Percentiles rank a stretch among this genome's conserved stretches.
Conservation (phyloP, 2,329 filamentous ascomycete species). For the Sporothrix schenckii region DNA sequence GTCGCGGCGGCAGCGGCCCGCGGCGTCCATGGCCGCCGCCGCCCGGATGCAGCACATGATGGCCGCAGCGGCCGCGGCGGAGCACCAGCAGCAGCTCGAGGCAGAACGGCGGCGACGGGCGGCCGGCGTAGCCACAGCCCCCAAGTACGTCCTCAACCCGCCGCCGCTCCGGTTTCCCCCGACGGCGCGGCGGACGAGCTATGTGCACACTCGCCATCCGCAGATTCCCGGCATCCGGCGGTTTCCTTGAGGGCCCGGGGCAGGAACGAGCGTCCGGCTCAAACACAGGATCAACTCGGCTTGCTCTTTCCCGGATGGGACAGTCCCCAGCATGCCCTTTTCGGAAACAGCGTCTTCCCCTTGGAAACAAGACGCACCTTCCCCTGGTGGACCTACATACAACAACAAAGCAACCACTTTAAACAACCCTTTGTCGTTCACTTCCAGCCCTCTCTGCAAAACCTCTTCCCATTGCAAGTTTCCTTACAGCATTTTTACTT, state of each 20-base stretch:
- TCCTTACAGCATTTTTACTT: background rate
- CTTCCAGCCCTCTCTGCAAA: too few species aligned
- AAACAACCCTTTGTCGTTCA: too few species aligned
- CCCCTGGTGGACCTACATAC: background rate
- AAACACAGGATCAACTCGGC: background rate
- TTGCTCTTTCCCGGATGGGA: background rate
- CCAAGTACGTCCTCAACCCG: slow-evolving; percentile 32
- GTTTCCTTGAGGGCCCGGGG: background rate
- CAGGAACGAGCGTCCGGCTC: background rate
- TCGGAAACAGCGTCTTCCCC: background rate
- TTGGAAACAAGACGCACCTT: background rate
- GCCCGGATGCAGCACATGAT: slow-evolving; percentile 17
- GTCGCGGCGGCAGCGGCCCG: background rate
- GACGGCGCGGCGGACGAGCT: slow-evolving; percentile 25
- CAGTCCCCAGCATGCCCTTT: background rate
- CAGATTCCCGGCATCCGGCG: slow-evolving; percentile 21
- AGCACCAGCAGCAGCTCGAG: background rate
- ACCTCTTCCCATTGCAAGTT: background rate
- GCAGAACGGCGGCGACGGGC: background rate
- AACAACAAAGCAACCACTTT: too few species aligned
- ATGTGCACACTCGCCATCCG: slow-evolving; percentile 28
- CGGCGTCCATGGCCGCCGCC: background rate
- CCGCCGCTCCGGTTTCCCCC: slow-evolving; percentile 34
- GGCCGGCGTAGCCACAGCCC: slow-evolving; percentile 17
- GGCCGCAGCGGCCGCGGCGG: background rate